phyloP scores from a whole-genome alignment of 306 rosid genomes.

The Sphenostylis stenocarpa region DNA sequence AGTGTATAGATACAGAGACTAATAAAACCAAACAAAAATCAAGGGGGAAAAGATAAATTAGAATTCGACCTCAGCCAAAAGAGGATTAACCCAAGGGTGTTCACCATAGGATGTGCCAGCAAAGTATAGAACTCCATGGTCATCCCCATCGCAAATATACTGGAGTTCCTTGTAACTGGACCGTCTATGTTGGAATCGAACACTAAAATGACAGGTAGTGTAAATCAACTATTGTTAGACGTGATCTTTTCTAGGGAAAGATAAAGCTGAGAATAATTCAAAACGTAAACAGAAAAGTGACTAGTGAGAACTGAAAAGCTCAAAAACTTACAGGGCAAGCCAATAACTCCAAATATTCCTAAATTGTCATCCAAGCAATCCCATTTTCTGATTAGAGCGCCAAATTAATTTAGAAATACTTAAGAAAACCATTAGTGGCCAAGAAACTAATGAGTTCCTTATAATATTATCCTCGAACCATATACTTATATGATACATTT shows the following conservation, averaged over 20 bases:
- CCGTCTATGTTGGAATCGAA: slow-evolving; percentile 73
- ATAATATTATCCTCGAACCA: neutral
- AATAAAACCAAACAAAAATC: neutral
- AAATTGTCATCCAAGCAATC: slow-evolving; percentile 10
- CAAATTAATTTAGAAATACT: neutral
- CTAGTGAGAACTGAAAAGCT: neutral
- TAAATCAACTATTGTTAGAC: slow-evolving; percentile 16
- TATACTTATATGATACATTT: neutral
- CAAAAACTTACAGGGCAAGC: neutral
- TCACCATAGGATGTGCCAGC: slow-evolving; percentile 92
- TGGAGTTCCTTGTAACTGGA: slow-evolving; percentile 93
- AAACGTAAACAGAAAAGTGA: neutral
- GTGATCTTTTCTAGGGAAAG: neutral
- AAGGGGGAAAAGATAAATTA: neutral
- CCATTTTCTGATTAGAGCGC: neutral
- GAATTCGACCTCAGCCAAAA: slow-evolving; percentile 75
- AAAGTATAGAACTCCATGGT: slow-evolving; percentile 82
- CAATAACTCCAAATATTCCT: neutral
- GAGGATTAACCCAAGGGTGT: slow-evolving; percentile 95
- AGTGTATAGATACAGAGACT: neutral
- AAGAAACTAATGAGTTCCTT: slow-evolving; percentile 7
- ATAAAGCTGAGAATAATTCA: neutral
- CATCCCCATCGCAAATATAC: slow-evolving; percentile 84
- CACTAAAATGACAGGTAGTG: slow-evolving; percentile 44
- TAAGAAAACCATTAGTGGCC: neutral